Percentiles rank a stretch among this genome's conserved stretches.
Evolutionary conservation across 192 early-diverging fungal genomes (phyloP).

Genomic region (Lunasporangiospora selenospora): DNA sequence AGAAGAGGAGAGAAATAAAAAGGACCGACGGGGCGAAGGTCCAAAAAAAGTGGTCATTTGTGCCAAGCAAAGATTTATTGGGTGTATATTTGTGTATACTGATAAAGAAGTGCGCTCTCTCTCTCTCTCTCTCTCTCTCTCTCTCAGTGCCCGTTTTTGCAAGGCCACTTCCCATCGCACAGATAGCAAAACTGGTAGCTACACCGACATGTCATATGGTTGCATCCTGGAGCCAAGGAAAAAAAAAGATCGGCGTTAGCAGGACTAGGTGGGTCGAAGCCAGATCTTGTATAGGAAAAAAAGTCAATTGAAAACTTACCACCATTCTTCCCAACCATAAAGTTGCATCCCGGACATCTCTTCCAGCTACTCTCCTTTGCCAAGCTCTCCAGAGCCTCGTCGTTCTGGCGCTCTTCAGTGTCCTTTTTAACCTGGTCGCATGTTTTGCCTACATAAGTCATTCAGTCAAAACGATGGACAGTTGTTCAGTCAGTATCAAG

Average conservation of each 20-base stretch:
- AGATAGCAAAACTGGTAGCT: slow-evolving; percentile 5
- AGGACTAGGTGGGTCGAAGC: no score
- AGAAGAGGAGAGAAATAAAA: not conserved
- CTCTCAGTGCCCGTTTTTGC: not conserved
- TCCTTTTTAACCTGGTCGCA: slow-evolving; percentile 1
- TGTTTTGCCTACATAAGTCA: slow-evolving; percentile 7
- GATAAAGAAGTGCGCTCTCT: no score
- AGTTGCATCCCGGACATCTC: slow-evolving; percentile 10
- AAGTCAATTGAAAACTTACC: no score
- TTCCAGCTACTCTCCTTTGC: slow-evolving; percentile 5
- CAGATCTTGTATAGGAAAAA: no score
- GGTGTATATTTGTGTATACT: no score
- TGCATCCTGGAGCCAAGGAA: no score
- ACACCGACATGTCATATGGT: slow-evolving; percentile 31
- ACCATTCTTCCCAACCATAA: slow-evolving; percentile 11
- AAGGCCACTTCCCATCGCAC: slow-evolving; percentile 7
- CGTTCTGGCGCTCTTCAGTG: not conserved
- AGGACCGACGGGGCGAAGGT: not conserved
- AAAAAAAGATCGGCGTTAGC: no score
- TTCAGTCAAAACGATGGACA: no score
- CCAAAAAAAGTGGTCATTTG: not conserved
- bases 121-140: no score
- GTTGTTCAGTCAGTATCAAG: no score
- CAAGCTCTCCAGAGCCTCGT: slow-evolving; percentile 1
- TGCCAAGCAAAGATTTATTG: not conserved